Conservation (phyloP, 2,329 filamentous ascomycete genomes). For the Cercospora zeina region DNA sequence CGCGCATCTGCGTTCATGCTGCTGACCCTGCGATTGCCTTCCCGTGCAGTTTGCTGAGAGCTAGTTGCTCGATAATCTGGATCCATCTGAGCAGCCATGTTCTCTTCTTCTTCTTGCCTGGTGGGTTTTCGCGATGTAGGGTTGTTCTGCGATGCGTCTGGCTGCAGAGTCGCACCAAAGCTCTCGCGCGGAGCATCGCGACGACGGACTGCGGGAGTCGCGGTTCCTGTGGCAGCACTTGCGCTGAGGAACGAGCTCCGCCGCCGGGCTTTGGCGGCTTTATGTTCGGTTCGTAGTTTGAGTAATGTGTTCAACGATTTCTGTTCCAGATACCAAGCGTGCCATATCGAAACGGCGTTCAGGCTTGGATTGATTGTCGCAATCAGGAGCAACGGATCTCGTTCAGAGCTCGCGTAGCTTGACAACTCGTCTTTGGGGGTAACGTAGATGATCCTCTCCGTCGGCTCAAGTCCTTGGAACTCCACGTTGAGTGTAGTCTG, state of each 20-base stretch:
- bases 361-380: slow-evolving; percentile 78
- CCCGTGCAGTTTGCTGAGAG: slow-evolving; percentile 54
- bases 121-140: slow-evolving; percentile 34
- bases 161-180: slow-evolving; percentile 59
- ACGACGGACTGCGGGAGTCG: slow-evolving; percentile 67
- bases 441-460: slow-evolving; percentile 82
- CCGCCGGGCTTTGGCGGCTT: slow-evolving; percentile 57
- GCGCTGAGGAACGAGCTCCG: slow-evolving; percentile 60
- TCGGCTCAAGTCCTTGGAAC: slow-evolving; percentile 66
- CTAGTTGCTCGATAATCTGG: slow-evolving; percentile 47
- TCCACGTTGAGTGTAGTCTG: slow-evolving; percentile 45
- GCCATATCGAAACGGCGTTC: slow-evolving; percentile 81
- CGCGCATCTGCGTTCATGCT: slow-evolving; percentile 67
- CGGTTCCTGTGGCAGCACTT: slow-evolving; percentile 67
- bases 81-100: slow-evolving; percentile 53
- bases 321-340: slow-evolving; percentile 71
- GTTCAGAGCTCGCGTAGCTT: slow-evolving; percentile 37
- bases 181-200: slow-evolving; percentile 72
- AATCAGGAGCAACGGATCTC: slow-evolving; percentile 63
- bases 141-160: slow-evolving; percentile 25
- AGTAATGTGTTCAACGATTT: slow-evolving; percentile 54
- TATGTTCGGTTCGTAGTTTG: slow-evolving; percentile 43
- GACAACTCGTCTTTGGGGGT: slow-evolving; percentile 64
- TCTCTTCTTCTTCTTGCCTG: slow-evolving; percentile 46
- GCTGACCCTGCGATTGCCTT: slow-evolving; percentile 74